Base-by-base conservation (phyloP, 257 asterid genomes). In the Solanum sitiens region DNA sequence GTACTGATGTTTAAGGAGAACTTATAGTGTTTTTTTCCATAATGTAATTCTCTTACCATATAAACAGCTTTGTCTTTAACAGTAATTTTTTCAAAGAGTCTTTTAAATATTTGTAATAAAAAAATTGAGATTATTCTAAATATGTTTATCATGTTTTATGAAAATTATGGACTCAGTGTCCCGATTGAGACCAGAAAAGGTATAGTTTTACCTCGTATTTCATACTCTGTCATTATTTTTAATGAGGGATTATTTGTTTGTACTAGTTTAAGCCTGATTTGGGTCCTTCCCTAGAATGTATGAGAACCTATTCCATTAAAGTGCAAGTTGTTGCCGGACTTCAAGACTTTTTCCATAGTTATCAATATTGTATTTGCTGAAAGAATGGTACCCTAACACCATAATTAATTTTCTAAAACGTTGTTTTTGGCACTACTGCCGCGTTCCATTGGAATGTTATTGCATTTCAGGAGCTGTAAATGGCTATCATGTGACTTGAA, bases 401-500 rank as follows among this genome's bases (percentile, higher is more conserved):
- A 45, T 30, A 74, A 59, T 72, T 86, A 87, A 83, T 79, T 87
- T 12, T 87, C 76, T 63, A 15, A 40, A 83, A 87, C 77, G 77
- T 33, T 76, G 13, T 85, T 33, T 18, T 21, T 2, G 39, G 32
- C 40, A 44, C 87, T 16, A 86, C 44, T 44, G 71, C 79, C 56
- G 50, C 33, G 37, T 73, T 80, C 85, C 72, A 37, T 14, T 74
- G 72, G 70, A 89, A 73, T 82, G 70, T 87, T 82, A 15, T 88
- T 89, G 37, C 87, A 87, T 87, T 90, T 86, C 98, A 95, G 98
- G 89, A 93, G 76, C 77, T 96, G 98, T 88, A 91, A 91, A 83
- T 96, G 98, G 98, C 87, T 96, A 65, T 85, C 96, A 2, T 92
- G 88, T 88, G 93, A 94, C 84, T 89, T 93, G 94, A 93, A 93